Conservation (phyloP, 495 filamentous ascomycete genomes). For the Tuber umbilicatum region DNA sequence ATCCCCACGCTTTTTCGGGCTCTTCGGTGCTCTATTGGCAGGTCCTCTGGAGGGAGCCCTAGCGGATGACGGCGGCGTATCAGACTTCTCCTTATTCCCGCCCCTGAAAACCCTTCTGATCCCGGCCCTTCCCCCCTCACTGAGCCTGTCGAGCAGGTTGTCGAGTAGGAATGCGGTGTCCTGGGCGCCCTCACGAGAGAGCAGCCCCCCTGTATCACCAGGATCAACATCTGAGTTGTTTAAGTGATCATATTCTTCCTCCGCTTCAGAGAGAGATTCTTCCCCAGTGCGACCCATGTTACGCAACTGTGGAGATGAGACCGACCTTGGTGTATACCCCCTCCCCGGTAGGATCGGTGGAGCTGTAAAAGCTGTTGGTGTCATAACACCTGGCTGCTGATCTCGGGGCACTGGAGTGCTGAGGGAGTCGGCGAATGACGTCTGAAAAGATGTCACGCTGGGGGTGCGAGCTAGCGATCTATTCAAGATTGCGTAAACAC, state of each 20-base stretch:
- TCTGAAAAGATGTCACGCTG: constrained; percentile 75
- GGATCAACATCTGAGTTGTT: constrained; percentile 33
- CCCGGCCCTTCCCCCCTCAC: constrained; percentile 28
- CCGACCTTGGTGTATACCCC: constrained; percentile 35
- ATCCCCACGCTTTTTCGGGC: constrained; percentile 30
- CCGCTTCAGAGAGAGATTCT: constrained; percentile 36
- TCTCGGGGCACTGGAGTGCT: constrained; percentile 28
- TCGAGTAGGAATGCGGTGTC: constrained; percentile 33
- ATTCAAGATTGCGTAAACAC: constrained; percentile 77
- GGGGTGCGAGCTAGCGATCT: constrained; percentile 63
- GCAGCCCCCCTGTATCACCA: constrained; percentile 18
- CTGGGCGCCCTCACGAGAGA: constrained; percentile 29
- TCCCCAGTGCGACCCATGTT: constrained; percentile 35
- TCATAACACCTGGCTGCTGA: constrained; percentile 38
- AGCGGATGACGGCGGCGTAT: constrained; percentile 16
- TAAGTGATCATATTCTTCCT: constrained; percentile 35
- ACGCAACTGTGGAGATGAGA: constrained; percentile 36
- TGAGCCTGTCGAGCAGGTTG: constrained; percentile 31
- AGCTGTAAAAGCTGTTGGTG: constrained; percentile 45
- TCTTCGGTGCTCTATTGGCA: constrained; percentile 33
- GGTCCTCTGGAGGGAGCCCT: constrained; percentile 34
- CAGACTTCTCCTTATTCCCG: constrained; percentile 30
- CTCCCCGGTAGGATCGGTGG: constrained; percentile 31
- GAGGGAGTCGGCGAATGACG: constrained; percentile 65
- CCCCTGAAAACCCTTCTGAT: constrained; percentile 35